Base-by-base conservation (phyloP, 371 early-diverging fungal genomes). In the Mucor ambiguus region DNA sequence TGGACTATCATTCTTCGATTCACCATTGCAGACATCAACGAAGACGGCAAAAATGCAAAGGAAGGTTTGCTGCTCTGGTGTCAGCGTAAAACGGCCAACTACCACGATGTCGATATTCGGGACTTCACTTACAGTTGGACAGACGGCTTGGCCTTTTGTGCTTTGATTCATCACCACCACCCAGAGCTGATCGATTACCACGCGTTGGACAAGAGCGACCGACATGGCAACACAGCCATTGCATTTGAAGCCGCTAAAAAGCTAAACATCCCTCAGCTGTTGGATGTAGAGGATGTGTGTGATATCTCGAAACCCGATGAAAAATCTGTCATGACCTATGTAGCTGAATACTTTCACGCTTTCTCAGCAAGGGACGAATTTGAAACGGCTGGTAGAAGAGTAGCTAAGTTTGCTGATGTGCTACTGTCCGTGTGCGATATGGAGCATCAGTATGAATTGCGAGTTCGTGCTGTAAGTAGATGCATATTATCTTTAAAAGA, bases 1-100 rank as follows among this genome's bases (percentile, higher is more conserved):
- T 99, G 99, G 99, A 96, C 92, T 11, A 90, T 99, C 69, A 99
- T 99, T 84, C 85, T 97, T 62, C 85, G 96, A 69, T 97, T 98
- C 73, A 90, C 95, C 11, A 96, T 99, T 74, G 91, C 93, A 38
- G 97, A 95, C 64, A 94, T 96, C 72, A 92, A 76, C 75, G 93
- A 97, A 69, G 97, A 95, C 72, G 97, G 97, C 58, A 85, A 94
- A 59, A 93, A 91, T 62, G 97, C 97, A 41, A 93, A 90, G 79
- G 94, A 95, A 66, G 95, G 96, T 57, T 83, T 98, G 8, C 80
- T 98, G 48, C 85, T 94, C 35, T 99, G 99, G 99, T 98, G 97
- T 80, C 98, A 96, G 77, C 85, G 94, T 60, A 92, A 95, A 66
- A 98, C 99, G 5, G 88, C 89, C 0, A 89, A 91, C 0, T 99